Conservation (phyloP, 2,329 filamentous ascomycete genomes). For the Xylaria sp. region DNA sequence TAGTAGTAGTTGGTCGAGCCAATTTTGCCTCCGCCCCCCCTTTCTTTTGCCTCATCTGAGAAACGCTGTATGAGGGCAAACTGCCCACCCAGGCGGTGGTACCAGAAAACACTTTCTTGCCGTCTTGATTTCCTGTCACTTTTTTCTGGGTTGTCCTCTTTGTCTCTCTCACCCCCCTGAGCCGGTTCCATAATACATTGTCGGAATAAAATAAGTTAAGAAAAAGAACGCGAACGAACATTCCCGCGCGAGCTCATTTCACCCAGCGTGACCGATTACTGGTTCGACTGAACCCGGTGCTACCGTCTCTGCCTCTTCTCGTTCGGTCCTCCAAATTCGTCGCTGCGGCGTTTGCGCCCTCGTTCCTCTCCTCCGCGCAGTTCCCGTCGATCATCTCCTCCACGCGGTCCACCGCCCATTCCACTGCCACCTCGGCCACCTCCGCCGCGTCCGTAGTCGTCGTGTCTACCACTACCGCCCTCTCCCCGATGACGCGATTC, state of each 20-base stretch:
- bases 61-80: neutral
- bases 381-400: slow-evolving; percentile 41
- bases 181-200: slow-evolving; percentile 25
- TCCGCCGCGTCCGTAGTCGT: slow-evolving; percentile 37
- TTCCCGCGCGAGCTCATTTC: slow-evolving; percentile 12
- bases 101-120: slow-evolving; percentile 19
- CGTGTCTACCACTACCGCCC: slow-evolving; percentile 35
- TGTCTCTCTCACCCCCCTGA: too few species aligned
- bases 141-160: slow-evolving; percentile 11
- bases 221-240: neutral
- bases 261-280: slow-evolving; percentile 14
- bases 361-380: slow-evolving; percentile 43
- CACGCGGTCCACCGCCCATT: slow-evolving; percentile 40
- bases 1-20: neutral
- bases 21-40: neutral
- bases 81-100: slow-evolving; percentile 3
- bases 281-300: slow-evolving; percentile 16
- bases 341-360: slow-evolving; percentile 49
- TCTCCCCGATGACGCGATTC: slow-evolving; percentile 37
- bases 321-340: slow-evolving; percentile 45
- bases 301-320: slow-evolving; percentile 59
- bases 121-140: slow-evolving; percentile 13
- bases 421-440: slow-evolving; percentile 37
- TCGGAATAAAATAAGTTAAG: slow-evolving; percentile 23
- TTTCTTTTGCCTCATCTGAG: neutral